A percentile compares a stretch with the other conserved stretches of the same genome.
These are phyloP conservation scores for Vitis rupestris DNA, from an alignment of 164 flowering plant species.

Conservation along the genomic window DNA sequence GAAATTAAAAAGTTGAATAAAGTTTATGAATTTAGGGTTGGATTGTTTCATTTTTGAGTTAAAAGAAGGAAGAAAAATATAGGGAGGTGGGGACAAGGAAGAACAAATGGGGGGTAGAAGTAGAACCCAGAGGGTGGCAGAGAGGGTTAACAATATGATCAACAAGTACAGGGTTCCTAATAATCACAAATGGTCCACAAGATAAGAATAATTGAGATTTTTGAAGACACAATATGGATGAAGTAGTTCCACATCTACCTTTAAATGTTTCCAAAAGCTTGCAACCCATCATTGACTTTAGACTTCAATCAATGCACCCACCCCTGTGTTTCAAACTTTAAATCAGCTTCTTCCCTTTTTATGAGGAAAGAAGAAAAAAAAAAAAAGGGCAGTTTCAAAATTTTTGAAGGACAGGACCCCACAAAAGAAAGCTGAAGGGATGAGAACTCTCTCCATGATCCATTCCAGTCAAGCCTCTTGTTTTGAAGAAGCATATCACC, in stretches of 20 bases:
- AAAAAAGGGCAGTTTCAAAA: background rate
- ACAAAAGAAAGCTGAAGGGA: slow-evolving; percentile 8
- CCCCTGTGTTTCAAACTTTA: background rate
- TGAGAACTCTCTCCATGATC: background rate
- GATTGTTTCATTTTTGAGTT: too few relatives aligned
- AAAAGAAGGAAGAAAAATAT: too few relatives aligned
- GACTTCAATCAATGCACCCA: background rate
- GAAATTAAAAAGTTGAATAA: too few relatives aligned
- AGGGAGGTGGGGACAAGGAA: too few relatives aligned
- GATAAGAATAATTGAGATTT: background rate
- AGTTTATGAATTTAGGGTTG: too few relatives aligned
- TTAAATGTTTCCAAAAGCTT: background rate
- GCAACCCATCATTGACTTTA: background rate
- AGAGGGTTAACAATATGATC: too few relatives aligned
- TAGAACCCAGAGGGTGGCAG: too few relatives aligned
- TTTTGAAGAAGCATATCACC: background rate
- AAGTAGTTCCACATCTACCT: background rate
- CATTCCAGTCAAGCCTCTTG: slow-evolving; percentile 3
- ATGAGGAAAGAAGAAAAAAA: too few relatives aligned
- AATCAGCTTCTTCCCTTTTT: too few relatives aligned
- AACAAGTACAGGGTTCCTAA: too few relatives aligned
- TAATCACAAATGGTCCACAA: background rate
- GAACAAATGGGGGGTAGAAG: too few relatives aligned
- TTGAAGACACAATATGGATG: background rate
- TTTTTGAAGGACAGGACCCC: slow-evolving; percentile 21